Percentiles rank a stretch among this genome's conserved stretches.
phyloP scores from a whole-genome alignment of 768 basidiomycete species.

The Gymnopilus dilepis region DNA sequence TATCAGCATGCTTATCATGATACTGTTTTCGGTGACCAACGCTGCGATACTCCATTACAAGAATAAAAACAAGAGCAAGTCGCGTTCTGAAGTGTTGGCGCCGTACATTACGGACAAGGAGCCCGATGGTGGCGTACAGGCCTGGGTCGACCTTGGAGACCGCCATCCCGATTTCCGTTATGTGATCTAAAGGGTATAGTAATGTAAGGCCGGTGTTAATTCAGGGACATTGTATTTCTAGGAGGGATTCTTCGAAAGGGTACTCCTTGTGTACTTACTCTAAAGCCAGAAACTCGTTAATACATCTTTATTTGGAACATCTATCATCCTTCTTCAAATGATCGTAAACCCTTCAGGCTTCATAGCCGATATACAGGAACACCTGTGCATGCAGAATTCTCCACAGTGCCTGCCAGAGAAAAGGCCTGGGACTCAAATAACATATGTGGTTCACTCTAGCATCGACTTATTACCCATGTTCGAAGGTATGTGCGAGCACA shows the following conservation, averaged over 20 bases:
- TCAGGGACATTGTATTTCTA: not conserved
- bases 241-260: not conserved
- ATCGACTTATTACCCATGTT: too few species aligned
- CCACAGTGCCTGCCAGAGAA: too few species aligned
- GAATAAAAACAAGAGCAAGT: constrained; percentile 31
- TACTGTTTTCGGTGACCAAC: constrained; percentile 25
- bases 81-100: constrained; percentile 32
- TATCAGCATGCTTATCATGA: constrained; percentile 18
- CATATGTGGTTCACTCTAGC: too few species aligned
- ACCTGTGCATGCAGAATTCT: too few species aligned
- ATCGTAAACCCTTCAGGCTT: too few species aligned
- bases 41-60: constrained; percentile 30
- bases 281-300: not conserved
- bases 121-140: constrained; percentile 30
- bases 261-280: not conserved
- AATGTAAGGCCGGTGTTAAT: not conserved
- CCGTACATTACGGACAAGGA: constrained; percentile 36
- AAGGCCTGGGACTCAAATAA: too few species aligned
- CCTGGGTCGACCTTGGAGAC: constrained; percentile 42
- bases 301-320: not conserved
- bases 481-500: too few species aligned
- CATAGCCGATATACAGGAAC: too few species aligned
- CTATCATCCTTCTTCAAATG: too few species aligned
- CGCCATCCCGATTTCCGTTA: constrained; percentile 42
- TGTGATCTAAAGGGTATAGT: constrained; percentile 20